Percentiles rank a stretch among this genome's conserved stretches.
Evolutionary conservation across 495 filamentous ascomycete genomes (phyloP).

Genomic region (Pyrenula aspistea): DNA sequence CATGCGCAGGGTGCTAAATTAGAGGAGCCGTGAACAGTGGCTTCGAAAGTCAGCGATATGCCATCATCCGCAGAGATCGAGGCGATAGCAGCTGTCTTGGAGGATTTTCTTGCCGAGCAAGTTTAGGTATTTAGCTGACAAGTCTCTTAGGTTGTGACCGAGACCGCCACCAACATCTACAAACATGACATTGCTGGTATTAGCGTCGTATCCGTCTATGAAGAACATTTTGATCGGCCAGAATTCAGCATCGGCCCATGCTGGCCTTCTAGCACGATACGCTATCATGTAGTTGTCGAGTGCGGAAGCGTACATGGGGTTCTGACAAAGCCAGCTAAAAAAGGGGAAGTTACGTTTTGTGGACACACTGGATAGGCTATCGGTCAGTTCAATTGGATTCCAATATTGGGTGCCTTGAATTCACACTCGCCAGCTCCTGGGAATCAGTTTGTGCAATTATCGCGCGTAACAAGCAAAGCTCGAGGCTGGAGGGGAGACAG

Average conservation of each 20-base stretch:
- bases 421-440: too few relatives aligned
- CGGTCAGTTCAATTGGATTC: too few relatives aligned
- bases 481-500: too few relatives aligned
- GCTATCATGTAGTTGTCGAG: conserved; percentile 26
- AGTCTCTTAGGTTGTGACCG: conserved; percentile 33
- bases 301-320: too few relatives aligned
- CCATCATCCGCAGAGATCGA: conserved; percentile 15
- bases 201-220: conserved; percentile 6
- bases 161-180: conserved; percentile 41
- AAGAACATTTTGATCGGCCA: conserved; percentile 31
- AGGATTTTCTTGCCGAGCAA: conserved; percentile 29
- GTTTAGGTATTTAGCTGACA: conserved; percentile 16
- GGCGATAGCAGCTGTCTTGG: conserved; percentile 34
- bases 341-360: too few relatives aligned
- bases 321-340: too few relatives aligned
- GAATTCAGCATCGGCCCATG: conserved; percentile 34
- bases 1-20: conserved; percentile 34
- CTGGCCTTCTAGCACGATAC: conserved; percentile 28
- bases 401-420: too few relatives aligned
- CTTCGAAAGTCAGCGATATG: too few relatives aligned
- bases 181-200: conserved; percentile 23
- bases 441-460: too few relatives aligned
- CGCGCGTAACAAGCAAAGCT: too few relatives aligned
- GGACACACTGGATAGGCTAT: too few relatives aligned
- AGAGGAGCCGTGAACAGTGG: conserved; percentile 35